Evolutionary conservation across 257 asterid species (phyloP), one percentile per base, ranked within the genome.

Genomic region (Anisodus tanguticus): DNA sequence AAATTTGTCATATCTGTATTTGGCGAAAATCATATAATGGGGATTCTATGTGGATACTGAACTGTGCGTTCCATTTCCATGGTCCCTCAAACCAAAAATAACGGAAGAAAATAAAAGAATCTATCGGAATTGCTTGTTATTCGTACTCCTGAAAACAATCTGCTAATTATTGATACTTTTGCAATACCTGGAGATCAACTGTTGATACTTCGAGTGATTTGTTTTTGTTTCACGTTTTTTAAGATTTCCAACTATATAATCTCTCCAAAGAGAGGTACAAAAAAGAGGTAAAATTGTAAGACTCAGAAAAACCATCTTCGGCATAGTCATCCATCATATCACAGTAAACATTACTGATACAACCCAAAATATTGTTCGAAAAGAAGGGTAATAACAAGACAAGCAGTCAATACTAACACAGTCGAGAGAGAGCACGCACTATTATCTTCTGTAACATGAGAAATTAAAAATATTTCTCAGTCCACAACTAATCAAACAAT

Each of bases 401-500:
- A 19, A 74, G 31, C 80, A 49, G 80, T 49, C 80, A 74, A 19
- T 12, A 72, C 35, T 15, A 12, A 12, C 62, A 57, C 35, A 31
- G 35, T 31, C 35, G 35, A 31, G 1, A 1, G 35, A 31, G 35
- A 1, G 35, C 35, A 31, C 1, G 49, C 2, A 3, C 76, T 13
- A 6, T 13, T 35, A 3, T 37, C 11, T 68, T 68, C 76, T 35
- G 12, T 37, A 68, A 68, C 8, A 51, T 74, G 6, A 76, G 49
- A 53, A 13, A 76, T 53, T 76, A 47, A 53, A 77, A 22, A 74
- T 6, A 49, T 74, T 74, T 19, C 6, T 49, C 81, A 22, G 17
- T 22, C 37, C 64, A 77, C 12, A 26, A 31, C 7, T 26, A 76
- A 76, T 76, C 26, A 76, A 76, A 51, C 63, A 76, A 76, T 51